Conservation (phyloP, 2,329 filamentous ascomycete species). For the Pyrenochaeta sp. region DNA sequence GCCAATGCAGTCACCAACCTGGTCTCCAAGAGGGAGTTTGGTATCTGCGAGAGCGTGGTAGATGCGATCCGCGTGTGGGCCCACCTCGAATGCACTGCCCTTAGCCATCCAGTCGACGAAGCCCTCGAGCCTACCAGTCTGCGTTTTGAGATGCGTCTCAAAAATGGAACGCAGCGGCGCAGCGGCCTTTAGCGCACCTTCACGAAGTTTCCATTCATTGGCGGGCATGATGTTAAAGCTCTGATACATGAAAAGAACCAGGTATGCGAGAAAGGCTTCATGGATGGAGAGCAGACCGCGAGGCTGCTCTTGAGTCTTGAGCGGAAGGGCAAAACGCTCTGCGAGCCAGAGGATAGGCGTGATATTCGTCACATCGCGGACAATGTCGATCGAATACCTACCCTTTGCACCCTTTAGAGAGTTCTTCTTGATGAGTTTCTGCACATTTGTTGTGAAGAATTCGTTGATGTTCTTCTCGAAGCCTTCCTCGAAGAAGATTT, state of each 20-base stretch:
- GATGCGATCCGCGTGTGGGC: conserved; percentile 59
- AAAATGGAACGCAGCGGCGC: conserved; percentile 72
- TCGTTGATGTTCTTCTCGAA: conserved; percentile 72
- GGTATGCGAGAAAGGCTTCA: conserved; percentile 62
- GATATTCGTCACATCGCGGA: conserved; percentile 74
- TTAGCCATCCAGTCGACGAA: conserved; percentile 58
- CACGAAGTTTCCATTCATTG: conserved; percentile 59
- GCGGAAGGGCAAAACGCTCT: conserved; percentile 69
- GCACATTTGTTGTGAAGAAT: conserved; percentile 60
- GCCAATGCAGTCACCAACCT: conserved; percentile 60
- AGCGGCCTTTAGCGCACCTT: conserved; percentile 55
- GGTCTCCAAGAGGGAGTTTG: conserved; percentile 56
- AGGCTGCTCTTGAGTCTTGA: conserved; percentile 68
- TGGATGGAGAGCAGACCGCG: conserved; percentile 61
- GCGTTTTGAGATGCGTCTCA: conserved; percentile 70
- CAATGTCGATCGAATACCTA: conserved; percentile 58
- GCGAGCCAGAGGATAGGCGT: conserved; percentile 70
- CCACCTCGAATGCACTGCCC: conserved; percentile 64
- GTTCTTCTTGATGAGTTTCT: conserved; percentile 55
- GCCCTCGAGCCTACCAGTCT: conserved; percentile 61
- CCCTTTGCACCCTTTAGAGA: conserved; percentile 55
- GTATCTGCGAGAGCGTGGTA: conserved; percentile 59
- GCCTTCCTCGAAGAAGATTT: conserved; percentile 66
- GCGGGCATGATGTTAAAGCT: conserved; percentile 61
- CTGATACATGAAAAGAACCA: conserved; percentile 69